phyloP scores from a whole-genome alignment of 306 rosid genomes.

The Datisca glomerata region DNA sequence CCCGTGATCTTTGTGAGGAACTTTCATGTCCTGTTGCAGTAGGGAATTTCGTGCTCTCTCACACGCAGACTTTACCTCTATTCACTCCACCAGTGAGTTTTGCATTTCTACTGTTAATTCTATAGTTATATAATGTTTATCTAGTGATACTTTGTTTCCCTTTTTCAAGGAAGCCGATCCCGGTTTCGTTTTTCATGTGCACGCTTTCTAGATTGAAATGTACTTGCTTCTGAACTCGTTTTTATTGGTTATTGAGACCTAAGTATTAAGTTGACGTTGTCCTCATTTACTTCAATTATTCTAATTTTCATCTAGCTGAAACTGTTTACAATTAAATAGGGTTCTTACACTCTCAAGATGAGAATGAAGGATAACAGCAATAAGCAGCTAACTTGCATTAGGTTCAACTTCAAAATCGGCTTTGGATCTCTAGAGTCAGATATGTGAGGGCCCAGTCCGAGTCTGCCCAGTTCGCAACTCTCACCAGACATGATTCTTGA shows the following conservation, averaged over 20 bases:
- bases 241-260: too few species aligned
- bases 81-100: constrained; percentile 79
- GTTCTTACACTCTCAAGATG: constrained; percentile 50
- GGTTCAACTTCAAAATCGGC: constrained; percentile 48
- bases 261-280: too few species aligned
- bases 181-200: too few species aligned
- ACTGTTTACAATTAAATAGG: constrained; percentile 30
- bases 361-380: constrained; percentile 23
- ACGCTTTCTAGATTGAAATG: too few species aligned
- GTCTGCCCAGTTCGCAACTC: too few species aligned
- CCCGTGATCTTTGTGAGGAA: constrained; percentile 39
- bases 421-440: not conserved
- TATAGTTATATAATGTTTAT: too few species aligned
- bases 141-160: not conserved
- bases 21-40: constrained; percentile 43
- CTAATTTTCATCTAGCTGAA: not conserved
- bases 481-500: too few species aligned
- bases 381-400: constrained; percentile 46
- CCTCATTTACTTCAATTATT: too few species aligned
- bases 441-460: too few species aligned
- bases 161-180: too few species aligned
- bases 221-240: too few species aligned
- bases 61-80: constrained; percentile 57
- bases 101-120: too few species aligned
- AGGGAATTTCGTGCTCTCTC: constrained; percentile 57